Evolutionary conservation across 2,329 filamentous ascomycete genomes (phyloP).

Genomic region (Zymoseptoria brevis): DNA sequence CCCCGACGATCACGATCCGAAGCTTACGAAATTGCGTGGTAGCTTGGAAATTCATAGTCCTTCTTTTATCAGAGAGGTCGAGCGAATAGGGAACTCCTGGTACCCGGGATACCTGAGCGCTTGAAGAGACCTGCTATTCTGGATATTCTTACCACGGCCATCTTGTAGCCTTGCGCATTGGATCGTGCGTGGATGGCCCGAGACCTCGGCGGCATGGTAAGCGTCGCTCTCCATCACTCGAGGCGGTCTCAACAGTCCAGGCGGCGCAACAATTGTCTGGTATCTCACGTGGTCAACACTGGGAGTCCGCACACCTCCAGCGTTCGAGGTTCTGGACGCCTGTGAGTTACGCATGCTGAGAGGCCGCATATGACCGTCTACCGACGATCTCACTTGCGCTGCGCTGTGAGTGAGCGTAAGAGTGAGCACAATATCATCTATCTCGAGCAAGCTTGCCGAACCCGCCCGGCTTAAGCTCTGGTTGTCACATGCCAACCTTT

Average conservation of each 20-base stretch:
- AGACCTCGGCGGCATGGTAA: no score
- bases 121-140: background rate
- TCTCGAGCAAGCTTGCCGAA: background rate
- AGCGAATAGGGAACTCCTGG: conserved; percentile 79
- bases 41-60: conserved; percentile 68
- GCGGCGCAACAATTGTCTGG: background rate
- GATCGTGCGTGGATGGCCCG: background rate
- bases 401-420: no score
- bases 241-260: background rate
- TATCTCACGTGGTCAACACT: background rate
- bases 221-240: background rate
- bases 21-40: conserved; percentile 37
- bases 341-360: background rate
- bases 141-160: background rate
- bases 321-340: background rate
- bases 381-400: no score
- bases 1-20: conserved; percentile 72
- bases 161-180: background rate
- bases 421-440: no score
- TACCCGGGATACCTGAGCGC: conserved; percentile 49
- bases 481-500: background rate
- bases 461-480: background rate
- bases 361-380: background rate
- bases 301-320: background rate
- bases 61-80: conserved; percentile 73